Base-by-base conservation (phyloP, 352 stramenopile genomes). In the Discostella stelligera region DNA sequence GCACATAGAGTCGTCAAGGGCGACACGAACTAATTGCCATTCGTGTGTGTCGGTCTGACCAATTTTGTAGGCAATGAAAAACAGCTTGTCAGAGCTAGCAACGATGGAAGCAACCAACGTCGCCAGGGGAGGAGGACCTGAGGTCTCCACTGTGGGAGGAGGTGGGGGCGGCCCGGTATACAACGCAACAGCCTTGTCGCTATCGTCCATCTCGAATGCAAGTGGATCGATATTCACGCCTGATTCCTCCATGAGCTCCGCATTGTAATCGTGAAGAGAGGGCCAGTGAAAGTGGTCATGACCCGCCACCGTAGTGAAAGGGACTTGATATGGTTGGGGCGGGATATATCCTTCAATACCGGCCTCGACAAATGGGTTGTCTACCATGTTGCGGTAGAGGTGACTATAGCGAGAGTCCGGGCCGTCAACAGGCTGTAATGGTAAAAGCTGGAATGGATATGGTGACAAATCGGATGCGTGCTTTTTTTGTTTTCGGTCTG, bases 401-500 rank as follows among this genome's bases (percentile, higher is more conserved):
- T 69, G 61, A 10, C 61, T 48, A 32, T 60, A 69, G 11, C 48
- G 44, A 27, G 16, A 59, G 30, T 69, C 61, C 3, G 61, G 44
- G 23, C n/a, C n/a, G n/a, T n/a, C n/a, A n/a, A n/a, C n/a, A n/a
- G n/a, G n/a, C n/a, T n/a, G n/a, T n/a, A n/a, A 66, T 11, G 13
- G 54, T 39, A 44, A 21, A n/a, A 69, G 46, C 7, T 69, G 18
- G 2, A 59, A n/a, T 37, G 63, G 63, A 23, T 62, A 71, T 10
- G 63, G 63, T 18, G 63, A 61, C 3, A 71, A 32, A 37, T 56
- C 3, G 49, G 48, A 62, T 7, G 63, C 63, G 18, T 71, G 49
- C n/a, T 71, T 71, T 18, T 73, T 66, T 3, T 58, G 23, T 0
- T 50, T 63, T 2, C 49, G 49, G 13, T 10, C 6, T 48, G 20